These are phyloP conservation scores for Talaromyces nanjingensis DNA, from an alignment of 495 filamentous ascomycete species.

Conservation along the genomic window DNA sequence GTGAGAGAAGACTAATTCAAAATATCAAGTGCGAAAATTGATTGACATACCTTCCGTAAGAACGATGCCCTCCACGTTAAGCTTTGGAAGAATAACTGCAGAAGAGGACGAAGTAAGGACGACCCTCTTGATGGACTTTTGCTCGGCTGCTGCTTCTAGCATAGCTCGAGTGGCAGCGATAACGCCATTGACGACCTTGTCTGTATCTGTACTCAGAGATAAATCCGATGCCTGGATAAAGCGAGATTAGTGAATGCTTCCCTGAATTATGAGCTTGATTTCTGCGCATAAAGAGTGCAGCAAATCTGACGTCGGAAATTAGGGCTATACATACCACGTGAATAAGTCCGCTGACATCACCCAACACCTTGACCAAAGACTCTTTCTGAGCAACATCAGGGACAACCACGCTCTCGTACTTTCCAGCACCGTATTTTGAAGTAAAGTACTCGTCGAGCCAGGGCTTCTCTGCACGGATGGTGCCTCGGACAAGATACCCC, in stretches of 20 bases:
- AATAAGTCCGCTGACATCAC: slow-evolving; percentile 15
- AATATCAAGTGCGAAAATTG: too few relatives aligned
- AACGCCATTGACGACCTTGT: slow-evolving; percentile 34
- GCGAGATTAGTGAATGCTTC: background rate
- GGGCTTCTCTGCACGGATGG: slow-evolving; percentile 29
- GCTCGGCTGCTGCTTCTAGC: slow-evolving; percentile 36
- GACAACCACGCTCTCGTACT: slow-evolving; percentile 30
- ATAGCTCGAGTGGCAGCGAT: slow-evolving; percentile 31
- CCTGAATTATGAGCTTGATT: too few relatives aligned
- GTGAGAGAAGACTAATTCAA: background rate
- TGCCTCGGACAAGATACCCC: slow-evolving; percentile 47
- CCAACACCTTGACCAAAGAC: slow-evolving; percentile 36
- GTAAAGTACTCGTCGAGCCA: slow-evolving; percentile 34
- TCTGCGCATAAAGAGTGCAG: too few relatives aligned
- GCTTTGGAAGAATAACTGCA: slow-evolving; percentile 26
- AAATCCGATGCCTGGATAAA: slow-evolving; percentile 28
- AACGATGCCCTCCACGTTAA: slow-evolving; percentile 12
- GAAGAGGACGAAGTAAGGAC: slow-evolving; percentile 47
- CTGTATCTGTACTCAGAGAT: slow-evolving; percentile 28
- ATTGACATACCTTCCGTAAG: slow-evolving; percentile 4
- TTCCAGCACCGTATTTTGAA: slow-evolving; percentile 28
- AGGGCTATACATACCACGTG: slow-evolving; percentile 8
- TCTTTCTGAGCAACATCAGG: slow-evolving; percentile 26
- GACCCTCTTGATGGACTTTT: slow-evolving; percentile 39
- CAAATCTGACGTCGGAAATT: background rate